Conservation (phyloP, 78 protist genomes). For the Blattamonas nauphoetae region DNA sequence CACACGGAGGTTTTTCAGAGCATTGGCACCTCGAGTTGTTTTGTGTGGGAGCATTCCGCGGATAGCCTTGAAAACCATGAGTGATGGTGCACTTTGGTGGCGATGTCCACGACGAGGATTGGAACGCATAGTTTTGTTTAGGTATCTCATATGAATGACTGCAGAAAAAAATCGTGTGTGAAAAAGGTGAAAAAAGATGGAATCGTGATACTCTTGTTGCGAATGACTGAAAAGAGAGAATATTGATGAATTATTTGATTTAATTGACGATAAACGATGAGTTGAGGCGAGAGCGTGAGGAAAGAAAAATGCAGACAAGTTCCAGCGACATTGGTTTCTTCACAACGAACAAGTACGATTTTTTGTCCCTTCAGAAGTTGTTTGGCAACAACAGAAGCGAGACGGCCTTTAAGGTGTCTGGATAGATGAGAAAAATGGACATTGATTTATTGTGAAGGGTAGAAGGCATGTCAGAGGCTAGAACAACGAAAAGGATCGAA, state of each 20-base stretch:
- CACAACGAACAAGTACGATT: slow-evolving; percentile 74
- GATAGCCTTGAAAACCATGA: slow-evolving; percentile 77
- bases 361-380: slow-evolving; percentile 82
- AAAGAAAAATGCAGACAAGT: background rate
- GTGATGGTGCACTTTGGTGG: slow-evolving; percentile 85
- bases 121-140: slow-evolving; percentile 26
- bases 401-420: slow-evolving; percentile 94
- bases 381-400: slow-evolving; percentile 92
- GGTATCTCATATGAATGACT: background rate
- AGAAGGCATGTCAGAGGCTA: background rate
- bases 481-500: background rate
- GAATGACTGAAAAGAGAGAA: background rate
- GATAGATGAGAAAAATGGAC: background rate
- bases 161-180: background rate
- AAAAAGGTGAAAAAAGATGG: background rate
- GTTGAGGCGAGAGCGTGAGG: background rate
- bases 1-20: slow-evolving; percentile 64
- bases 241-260: background rate
- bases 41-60: slow-evolving; percentile 99
- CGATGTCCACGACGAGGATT: slow-evolving; percentile 90
- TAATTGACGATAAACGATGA: background rate
- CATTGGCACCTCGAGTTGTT: slow-evolving; percentile 85
- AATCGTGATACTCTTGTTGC: background rate
- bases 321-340: slow-evolving; percentile 83
- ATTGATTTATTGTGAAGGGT: background rate